phyloP scores from a whole-genome alignment of 805 yeast species.

The Candida methanosorbosa region DNA sequence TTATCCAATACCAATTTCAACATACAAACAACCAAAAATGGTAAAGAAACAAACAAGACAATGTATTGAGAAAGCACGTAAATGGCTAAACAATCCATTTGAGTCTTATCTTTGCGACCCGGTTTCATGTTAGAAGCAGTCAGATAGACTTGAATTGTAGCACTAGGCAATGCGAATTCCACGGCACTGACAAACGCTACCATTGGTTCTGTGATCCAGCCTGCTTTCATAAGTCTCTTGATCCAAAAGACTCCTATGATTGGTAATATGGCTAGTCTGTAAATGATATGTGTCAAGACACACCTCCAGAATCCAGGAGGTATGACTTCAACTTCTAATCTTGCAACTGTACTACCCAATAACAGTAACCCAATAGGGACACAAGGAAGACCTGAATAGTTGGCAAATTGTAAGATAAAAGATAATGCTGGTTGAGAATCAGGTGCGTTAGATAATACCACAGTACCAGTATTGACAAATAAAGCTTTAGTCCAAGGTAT shows the following conservation, averaged over 20 bases:
- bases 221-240: conserved; percentile 34
- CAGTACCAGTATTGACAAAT: conserved; percentile 26
- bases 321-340: conserved; percentile 35
- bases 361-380: conserved; percentile 48
- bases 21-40: conserved; percentile 41
- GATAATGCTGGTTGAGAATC: conserved; percentile 47
- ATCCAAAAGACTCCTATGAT: conserved; percentile 45
- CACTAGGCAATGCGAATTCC: conserved; percentile 46
- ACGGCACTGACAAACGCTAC: conserved; percentile 35
- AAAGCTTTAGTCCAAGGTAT: conserved; percentile 46
- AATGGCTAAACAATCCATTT: conserved; percentile 49
- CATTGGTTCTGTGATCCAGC: conserved; percentile 38
- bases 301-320: conserved; percentile 52
- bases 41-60: conserved; percentile 36
- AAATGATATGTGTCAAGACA: conserved; percentile 32
- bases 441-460: conserved; percentile 29
- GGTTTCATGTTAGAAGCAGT: conserved; percentile 51
- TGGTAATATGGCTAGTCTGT: conserved; percentile 38
- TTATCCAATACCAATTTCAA: too few relatives aligned
- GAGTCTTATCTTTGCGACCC: conserved; percentile 30
- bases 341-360: conserved; percentile 45
- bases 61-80: conserved; percentile 41
- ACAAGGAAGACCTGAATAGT: conserved; percentile 42
- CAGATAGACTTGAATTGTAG: conserved; percentile 50
- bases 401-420: conserved; percentile 39